Evolutionary conservation across 177 flowering plant genomes (phyloP).

Genomic region (Vitis hybrid): DNA sequence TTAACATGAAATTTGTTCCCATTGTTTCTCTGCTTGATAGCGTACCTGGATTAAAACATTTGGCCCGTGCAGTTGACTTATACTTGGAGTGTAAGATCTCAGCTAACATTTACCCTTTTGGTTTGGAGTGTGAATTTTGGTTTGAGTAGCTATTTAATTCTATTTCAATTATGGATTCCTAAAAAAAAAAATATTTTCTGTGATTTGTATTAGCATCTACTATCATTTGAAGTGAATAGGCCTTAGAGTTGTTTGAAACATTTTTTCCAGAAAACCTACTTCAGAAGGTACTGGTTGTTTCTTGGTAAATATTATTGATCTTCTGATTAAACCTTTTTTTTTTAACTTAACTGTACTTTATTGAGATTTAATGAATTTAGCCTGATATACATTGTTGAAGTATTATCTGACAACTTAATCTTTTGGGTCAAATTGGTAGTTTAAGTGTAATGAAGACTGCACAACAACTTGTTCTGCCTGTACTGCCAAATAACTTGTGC

Average conservation of each 20-base stretch:
- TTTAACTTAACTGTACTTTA: no score
- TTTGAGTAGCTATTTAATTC: neutral
- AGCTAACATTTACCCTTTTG: constrained; percentile 3
- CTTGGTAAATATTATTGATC: neutral
- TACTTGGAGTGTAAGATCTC: constrained; percentile 86
- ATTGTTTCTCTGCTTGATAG: constrained; percentile 89
- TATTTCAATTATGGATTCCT: neutral
- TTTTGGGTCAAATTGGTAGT: no score
- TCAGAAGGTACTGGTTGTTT: neutral
- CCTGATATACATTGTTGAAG: no score
- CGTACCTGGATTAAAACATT: constrained; percentile 76
- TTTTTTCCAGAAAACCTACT: neutral
- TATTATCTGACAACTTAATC: no score
- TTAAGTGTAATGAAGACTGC: no score
- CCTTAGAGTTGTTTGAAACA: neutral
- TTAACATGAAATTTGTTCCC: constrained; percentile 88
- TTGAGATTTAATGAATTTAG: no score
- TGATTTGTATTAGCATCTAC: neutral
- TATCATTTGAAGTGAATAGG: neutral
- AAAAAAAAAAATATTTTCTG: neutral
- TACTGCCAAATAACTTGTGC: no score
- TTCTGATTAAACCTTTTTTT: no score
- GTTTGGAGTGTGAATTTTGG: neutral
- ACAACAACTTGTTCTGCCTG: no score
- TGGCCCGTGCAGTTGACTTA: constrained; percentile 85